Percentiles rank a stretch among this genome's conserved stretches.
Conservation (phyloP, 129 eudicot species). For the Pseudognaphalium luteoalbum region DNA sequence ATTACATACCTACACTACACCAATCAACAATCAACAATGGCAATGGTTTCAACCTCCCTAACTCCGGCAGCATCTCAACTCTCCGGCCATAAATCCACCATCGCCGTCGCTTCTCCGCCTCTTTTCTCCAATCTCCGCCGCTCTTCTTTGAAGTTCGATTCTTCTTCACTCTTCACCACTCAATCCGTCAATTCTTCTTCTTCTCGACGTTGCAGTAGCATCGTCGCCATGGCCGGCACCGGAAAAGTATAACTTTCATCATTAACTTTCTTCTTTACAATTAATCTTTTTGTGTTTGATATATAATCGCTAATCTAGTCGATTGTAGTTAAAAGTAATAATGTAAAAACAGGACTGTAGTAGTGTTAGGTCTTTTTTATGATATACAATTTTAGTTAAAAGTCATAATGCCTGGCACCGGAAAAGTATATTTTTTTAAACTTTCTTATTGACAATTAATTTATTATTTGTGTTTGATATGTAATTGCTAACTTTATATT, state of each 20-base stretch:
- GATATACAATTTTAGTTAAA: no score
- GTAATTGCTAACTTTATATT: no score
- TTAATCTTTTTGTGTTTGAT: no score
- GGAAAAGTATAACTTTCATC: constrained; percentile 60
- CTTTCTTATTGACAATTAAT: no score
- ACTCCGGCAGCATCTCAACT: constrained; percentile 37
- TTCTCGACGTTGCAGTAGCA: constrained; percentile 45
- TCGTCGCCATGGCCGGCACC: constrained; percentile 93
- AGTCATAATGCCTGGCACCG: no score
- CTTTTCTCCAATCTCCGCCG: constrained; percentile 54
- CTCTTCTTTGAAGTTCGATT: constrained; percentile 49
- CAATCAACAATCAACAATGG: constrained; percentile 25
- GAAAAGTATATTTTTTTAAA: no score
- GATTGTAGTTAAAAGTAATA: background rate
- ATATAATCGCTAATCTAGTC: no score
- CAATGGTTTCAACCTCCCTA: constrained; percentile 43
- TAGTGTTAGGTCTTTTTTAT: background rate
- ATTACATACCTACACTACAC: background rate
- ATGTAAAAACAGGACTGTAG: background rate
- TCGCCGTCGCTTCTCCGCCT: constrained; percentile 35
- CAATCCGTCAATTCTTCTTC: constrained; percentile 57
- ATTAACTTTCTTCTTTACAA: no score
- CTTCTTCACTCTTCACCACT: constrained; percentile 30
- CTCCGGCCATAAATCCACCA: constrained; percentile 41
- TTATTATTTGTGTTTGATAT: no score